Evolutionary conservation across 192 early-diverging fungal species (phyloP), one percentile per base, ranked within the genome.

Genomic region (Dissophora globulifera): DNA sequence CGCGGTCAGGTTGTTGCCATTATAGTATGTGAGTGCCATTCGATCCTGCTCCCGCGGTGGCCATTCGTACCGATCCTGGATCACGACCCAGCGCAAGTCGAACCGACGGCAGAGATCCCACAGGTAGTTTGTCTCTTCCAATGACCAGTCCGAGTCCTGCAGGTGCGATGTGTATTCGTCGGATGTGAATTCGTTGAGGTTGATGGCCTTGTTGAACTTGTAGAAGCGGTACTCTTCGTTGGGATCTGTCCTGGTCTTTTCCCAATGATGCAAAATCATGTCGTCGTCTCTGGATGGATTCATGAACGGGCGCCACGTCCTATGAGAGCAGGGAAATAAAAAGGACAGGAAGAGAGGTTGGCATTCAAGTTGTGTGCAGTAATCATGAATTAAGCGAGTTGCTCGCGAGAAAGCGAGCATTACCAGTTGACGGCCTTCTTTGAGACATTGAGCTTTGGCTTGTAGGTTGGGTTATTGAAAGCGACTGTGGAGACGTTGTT

Each of bases 71-170:
- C 95, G 83, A 78, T 98, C 96, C 31, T 80, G 79, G 48, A 98
- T 90, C 4, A 98, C 87, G n/a, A 90, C 70, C 82, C 92, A 98
- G 19, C 93, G 83, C 57, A 95, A 74, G 69, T 97, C 93, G 64
- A 88, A 96, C 57, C 81, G 67, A 43, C 80, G 62, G 52, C 92
- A 95, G 25, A 96, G 68, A 15, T 82, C 78, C 50, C 93, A 86
- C 31, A 98, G 78, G 31, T 96, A 91, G 78, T 91, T 91, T 0
- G 96, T 98, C 50, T 98, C 96, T 25, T 85, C 90, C 30, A 85
- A 85, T 8, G 89, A 88, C 96, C 96, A 98, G 26, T 85, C 86
- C 11, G 87, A 66, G 45, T 90, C 91, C 79, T 82, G 72, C 9
- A 95, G 83, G 69, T 92, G 86, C 25, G 85, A 76, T n/a, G 84